phyloP scores from a whole-genome alignment of 768 basidiomycete genomes.

The Agaricus blazei region DNA sequence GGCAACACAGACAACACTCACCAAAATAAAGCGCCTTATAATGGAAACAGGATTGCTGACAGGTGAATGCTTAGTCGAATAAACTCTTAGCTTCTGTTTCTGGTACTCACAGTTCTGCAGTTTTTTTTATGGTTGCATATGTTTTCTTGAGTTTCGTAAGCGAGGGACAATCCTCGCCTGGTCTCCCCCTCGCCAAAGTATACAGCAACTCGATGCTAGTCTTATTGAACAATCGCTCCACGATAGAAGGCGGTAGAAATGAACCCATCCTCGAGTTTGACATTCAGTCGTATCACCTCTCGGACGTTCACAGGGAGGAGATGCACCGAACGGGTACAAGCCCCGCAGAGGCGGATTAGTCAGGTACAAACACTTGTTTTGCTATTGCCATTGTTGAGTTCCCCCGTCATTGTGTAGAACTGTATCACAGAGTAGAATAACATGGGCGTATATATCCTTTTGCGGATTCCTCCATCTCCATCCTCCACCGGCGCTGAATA shows the following conservation, averaged over 20 bases:
- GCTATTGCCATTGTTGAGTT: not conserved
- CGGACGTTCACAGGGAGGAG: not conserved
- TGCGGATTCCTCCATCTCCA: slow-evolving; percentile 62
- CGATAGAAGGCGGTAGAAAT: slow-evolving; percentile 1
- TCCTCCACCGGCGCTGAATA: slow-evolving; percentile 81
- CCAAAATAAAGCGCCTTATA: too few species aligned
- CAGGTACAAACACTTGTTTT: too few species aligned
- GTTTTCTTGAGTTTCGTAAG: too few species aligned
- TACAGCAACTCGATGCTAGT: slow-evolving; percentile 4
- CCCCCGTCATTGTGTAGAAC: not conserved
- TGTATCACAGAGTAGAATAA: not conserved
- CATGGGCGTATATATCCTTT: not conserved
- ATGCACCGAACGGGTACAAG: too few species aligned
- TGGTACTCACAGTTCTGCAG: too few species aligned
- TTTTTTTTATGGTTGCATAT: too few species aligned
- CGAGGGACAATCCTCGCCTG: not conserved
- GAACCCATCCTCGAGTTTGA: not conserved
- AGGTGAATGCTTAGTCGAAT: too few species aligned
- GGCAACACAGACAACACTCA: too few species aligned
- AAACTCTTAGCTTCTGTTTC: too few species aligned
- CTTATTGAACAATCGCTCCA: slow-evolving; percentile 4
- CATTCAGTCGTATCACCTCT: not conserved
- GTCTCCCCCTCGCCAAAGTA: not conserved
- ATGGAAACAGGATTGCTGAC: too few species aligned
- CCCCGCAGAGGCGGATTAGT: too few species aligned